Evolutionary conservation across 2,329 filamentous ascomycete species (phyloP), one percentile per base, ranked within the genome.

Genomic region (Daldinia eschscholtzii): DNA sequence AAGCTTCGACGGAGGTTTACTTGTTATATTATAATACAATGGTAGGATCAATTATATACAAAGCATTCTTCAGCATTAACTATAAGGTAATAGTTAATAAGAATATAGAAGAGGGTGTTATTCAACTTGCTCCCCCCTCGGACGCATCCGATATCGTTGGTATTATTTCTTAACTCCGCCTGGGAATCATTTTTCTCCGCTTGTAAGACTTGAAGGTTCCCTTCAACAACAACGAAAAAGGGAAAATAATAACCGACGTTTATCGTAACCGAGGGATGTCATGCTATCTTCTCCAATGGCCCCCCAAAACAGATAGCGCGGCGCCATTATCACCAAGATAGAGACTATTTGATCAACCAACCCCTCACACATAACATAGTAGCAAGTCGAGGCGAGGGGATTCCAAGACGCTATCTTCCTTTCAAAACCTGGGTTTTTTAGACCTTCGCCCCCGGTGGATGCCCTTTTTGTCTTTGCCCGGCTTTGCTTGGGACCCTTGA

Each of bases 61-160:
- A 2, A 2, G 6, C 33, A 35, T 35, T 6, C 12, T 15, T 35
- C 50, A 44, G 53, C 20, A 42, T 44, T 39, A 50, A 42, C 42
- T 39, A 50, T 46, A 52, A 41, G 23, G 33, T 50, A 48, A 53
- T 28, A 18, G 10, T 23, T 57, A 20, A 35, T 35, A 35, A 7
- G 4, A 37, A 52, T 13, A 35, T 33, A n/a, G 18, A 37, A 53
- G 26, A 52, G 39, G 57, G 4, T 41, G 41, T 41, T 37, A 9
- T 52, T 46, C 23, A 26, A 42, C 48, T 52, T 50, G 62, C 52
- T 18, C 37, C 23, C 58, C 57, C 53, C 57, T 55, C 48, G 59
- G 39, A 63, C 35, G 39, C 64, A 61, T 70, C 68, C 68, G 46
- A 52, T 52, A 52, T 52, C 46, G 46, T 52, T 6, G 46, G 15